Conservation (phyloP, 2,329 filamentous ascomycete species). For the Aspergillus floridensis region DNA sequence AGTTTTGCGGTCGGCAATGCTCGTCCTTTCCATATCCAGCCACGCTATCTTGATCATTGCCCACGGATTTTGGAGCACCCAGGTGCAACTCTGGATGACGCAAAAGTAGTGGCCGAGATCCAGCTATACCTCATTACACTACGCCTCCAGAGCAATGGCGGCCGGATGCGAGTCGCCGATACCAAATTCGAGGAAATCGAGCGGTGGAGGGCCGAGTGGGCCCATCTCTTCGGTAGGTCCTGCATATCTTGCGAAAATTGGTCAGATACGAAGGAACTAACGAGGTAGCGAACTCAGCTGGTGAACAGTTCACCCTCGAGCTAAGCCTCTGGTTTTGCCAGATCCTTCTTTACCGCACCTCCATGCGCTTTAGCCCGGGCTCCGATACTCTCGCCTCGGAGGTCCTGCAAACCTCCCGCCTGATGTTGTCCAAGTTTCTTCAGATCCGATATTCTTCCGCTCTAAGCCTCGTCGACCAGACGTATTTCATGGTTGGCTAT, state of each 20-base stretch:
- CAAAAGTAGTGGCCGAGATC: slow-evolving; percentile 33
- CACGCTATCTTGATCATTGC: slow-evolving; percentile 31
- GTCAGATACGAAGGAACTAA: slow-evolving; percentile 5
- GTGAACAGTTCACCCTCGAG: slow-evolving; percentile 31
- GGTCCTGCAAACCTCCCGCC: slow-evolving; percentile 29
- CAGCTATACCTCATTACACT: slow-evolving; percentile 32
- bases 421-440: slow-evolving; percentile 31
- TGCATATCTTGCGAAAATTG: background rate
- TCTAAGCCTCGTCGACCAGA: slow-evolving; percentile 30
- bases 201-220: slow-evolving; percentile 36
- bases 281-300: slow-evolving; percentile 15
- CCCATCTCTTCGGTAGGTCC: slow-evolving; percentile 30
- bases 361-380: slow-evolving; percentile 26
- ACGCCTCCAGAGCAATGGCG: slow-evolving; percentile 25
- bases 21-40: slow-evolving; percentile 30
- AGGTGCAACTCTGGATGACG: slow-evolving; percentile 29
- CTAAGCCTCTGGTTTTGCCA: slow-evolving; percentile 37
- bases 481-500: slow-evolving; percentile 36
- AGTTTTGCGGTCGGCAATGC: slow-evolving; percentile 33
- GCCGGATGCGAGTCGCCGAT: slow-evolving; percentile 27
- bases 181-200: slow-evolving; percentile 34
- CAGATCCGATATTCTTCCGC: slow-evolving; percentile 29
- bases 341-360: slow-evolving; percentile 34
- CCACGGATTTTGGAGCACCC: slow-evolving; percentile 31
- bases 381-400: slow-evolving; percentile 27